Conservation (phyloP, 202 grass and related monocot genomes). For the Dendrocalamus latiflorus region DNA sequence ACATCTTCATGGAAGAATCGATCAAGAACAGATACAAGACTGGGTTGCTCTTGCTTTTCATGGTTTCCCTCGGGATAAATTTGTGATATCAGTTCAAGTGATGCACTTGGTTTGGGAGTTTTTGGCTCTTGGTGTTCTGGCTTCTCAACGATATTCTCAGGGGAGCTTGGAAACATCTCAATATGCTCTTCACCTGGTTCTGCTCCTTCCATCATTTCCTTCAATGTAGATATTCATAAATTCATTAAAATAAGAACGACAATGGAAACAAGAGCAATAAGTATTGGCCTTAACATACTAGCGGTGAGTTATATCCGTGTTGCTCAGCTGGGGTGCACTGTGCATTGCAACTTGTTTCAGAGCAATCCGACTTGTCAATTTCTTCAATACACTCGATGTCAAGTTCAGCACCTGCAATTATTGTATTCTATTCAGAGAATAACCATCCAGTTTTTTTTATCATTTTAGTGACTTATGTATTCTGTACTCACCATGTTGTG, state of each 20-base stretch:
- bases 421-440: background rate
- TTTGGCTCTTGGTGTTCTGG: slow-evolving; percentile 35
- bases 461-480: background rate
- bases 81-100: slow-evolving; percentile 33
- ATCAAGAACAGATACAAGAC: slow-evolving; percentile 71
- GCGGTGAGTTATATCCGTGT: background rate
- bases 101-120: slow-evolving; percentile 13
- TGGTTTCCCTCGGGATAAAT: slow-evolving; percentile 28
- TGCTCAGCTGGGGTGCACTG: slow-evolving; percentile 8
- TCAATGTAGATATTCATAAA: background rate
- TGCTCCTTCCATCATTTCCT: slow-evolving; percentile 21
- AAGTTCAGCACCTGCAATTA: slow-evolving; percentile 24
- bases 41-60: slow-evolving; percentile 67
- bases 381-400: background rate
- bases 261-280: background rate
- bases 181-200: background rate
- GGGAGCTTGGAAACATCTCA: slow-evolving; percentile 1
- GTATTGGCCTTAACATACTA: slow-evolving; percentile 30
- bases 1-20: slow-evolving; percentile 47
- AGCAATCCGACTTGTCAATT: slow-evolving; percentile 6
- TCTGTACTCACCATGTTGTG: slow-evolving; percentile 24
- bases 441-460: background rate
- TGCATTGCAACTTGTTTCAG: background rate
- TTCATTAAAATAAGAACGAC: background rate
- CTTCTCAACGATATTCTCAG: slow-evolving; percentile 9